Evolutionary conservation across 1,284 basidiomycete species (phyloP).

Genomic region (Microbotryomycetes sp.): DNA sequence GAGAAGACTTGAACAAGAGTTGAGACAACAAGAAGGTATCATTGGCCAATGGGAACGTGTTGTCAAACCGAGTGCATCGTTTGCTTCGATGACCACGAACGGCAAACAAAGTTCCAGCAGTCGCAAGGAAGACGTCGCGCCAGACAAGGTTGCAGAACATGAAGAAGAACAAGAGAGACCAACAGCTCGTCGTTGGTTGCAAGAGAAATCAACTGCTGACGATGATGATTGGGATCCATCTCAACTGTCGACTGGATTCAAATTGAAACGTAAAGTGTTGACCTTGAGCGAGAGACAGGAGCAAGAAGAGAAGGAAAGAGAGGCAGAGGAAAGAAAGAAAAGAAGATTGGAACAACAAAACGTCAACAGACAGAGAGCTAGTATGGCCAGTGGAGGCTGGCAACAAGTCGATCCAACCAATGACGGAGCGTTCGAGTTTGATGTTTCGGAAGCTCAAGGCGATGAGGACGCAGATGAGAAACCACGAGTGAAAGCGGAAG

Average conservation of each 20-base stretch:
- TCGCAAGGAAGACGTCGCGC: not conserved
- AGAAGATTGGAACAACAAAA: not conserved
- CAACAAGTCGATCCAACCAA: not conserved
- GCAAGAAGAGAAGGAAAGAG: slow-evolving; percentile 7
- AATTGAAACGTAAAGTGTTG: slow-evolving; percentile 26
- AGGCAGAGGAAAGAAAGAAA: not conserved
- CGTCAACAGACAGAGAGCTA: not conserved
- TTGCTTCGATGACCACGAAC: no score
- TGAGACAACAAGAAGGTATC: slow-evolving; percentile 58
- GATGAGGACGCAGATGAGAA: not conserved
- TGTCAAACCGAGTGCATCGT: slow-evolving; percentile 41
- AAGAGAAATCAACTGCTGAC: slow-evolving; percentile 12
- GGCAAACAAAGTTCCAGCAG: not conserved
- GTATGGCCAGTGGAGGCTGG: slow-evolving; percentile 2
- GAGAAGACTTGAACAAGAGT: slow-evolving; percentile 52
- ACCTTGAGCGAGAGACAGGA: slow-evolving; percentile 27
- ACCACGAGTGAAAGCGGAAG: not conserved
- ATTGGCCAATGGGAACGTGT: slow-evolving; percentile 82
- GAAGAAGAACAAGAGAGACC: not conserved
- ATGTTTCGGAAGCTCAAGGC: not conserved
- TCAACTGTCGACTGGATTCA: slow-evolving; percentile 14
- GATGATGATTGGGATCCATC: slow-evolving; percentile 30
- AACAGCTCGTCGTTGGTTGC: not conserved
- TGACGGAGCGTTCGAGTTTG: slow-evolving; percentile 10
- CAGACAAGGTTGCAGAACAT: slow-evolving; percentile 2